Evolutionary conservation across 2,329 filamentous ascomycete genomes (phyloP).

Genomic region (Fusarium temperatum): DNA sequence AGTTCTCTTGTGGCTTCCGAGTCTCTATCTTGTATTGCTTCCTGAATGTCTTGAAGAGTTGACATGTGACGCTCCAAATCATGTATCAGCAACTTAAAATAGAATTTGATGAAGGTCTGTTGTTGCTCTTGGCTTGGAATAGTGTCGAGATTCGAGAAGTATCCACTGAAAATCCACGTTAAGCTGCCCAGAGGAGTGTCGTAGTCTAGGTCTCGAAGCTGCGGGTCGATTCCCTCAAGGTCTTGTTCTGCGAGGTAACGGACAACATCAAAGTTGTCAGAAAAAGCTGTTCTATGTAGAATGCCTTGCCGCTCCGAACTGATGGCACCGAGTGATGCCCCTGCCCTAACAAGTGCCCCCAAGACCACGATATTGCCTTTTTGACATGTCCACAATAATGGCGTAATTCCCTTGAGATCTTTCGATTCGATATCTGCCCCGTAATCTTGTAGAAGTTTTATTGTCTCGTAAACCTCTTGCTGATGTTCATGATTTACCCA

Average conservation of each 20-base stretch:
- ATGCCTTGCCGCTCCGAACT: fast-evolving
- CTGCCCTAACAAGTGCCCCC: not conserved
- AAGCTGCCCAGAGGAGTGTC: fast-evolving
- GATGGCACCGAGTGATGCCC: not conserved
- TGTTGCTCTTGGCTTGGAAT: not conserved
- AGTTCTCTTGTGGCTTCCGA: fast-evolving
- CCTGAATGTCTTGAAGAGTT: not conserved
- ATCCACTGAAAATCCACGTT: not conserved
- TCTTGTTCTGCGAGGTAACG: not conserved
- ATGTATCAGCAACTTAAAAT: not conserved
- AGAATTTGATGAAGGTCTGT: not conserved
- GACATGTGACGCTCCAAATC: not conserved
- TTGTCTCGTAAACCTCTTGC: fast-evolving
- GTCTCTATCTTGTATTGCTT: not conserved
- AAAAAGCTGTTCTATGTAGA: fast-evolving
- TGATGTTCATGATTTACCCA: fast-evolving
- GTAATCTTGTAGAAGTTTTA: not conserved
- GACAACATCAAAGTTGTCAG: not conserved
- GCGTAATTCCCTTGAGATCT: too few relatives aligned
- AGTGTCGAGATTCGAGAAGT: fast-evolving
- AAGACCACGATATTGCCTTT: fast-evolving
- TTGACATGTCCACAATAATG: too few relatives aligned
- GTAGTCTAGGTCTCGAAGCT: fast-evolving
- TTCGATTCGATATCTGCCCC: not conserved
- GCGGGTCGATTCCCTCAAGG: not conserved